A percentile compares a stretch with the other conserved stretches of the same genome.
These are phyloP conservation scores for Aspergillus bridgeri DNA, from an alignment of 495 filamentous ascomycete genomes.

Conservation along the genomic window DNA sequence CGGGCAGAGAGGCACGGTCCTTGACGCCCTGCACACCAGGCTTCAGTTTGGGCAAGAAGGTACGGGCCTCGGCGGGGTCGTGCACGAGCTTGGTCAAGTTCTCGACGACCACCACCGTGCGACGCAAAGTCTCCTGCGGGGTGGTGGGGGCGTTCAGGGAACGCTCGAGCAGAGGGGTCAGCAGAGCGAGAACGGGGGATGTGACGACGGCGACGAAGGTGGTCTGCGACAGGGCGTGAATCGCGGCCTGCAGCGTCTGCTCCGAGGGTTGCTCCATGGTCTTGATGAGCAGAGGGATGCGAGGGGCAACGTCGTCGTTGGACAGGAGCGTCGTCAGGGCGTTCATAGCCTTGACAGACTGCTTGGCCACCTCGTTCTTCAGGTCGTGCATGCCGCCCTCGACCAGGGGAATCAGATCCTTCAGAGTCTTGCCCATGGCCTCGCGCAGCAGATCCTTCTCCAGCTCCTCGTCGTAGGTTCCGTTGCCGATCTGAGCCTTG, in stretches of 20 bases:
- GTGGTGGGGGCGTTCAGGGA: constrained; percentile 87
- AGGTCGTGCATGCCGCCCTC: constrained; percentile 96
- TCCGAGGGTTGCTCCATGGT: constrained; percentile 92
- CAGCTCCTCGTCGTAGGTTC: constrained; percentile 72
- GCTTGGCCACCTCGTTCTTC: constrained; percentile 85
- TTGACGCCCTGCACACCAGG: constrained; percentile 89
- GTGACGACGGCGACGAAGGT: constrained; percentile 97
- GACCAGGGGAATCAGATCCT: constrained; percentile 84
- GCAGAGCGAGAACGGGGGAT: constrained; percentile 94
- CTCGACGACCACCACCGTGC: constrained; percentile 96
- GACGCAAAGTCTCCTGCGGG: constrained; percentile 88
- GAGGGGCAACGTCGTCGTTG: constrained; percentile 93
- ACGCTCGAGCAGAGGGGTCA: constrained; percentile 92
- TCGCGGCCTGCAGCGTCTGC: constrained; percentile 88
- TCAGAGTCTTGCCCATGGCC: constrained; percentile 87
- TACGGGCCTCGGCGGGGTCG: constrained; percentile 91
- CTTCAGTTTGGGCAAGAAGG: constrained; percentile 93
- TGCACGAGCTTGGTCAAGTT: constrained; percentile 98
- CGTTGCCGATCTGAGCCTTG: constrained; percentile 82
- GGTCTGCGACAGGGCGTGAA: constrained; percentile 95
- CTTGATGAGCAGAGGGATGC: constrained; percentile 89
- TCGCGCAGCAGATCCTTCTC: constrained; percentile 86
- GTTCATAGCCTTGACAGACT: constrained; percentile 85
- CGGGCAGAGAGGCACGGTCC: constrained; percentile 85
- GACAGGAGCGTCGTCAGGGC: constrained; percentile 85